A percentile compares a stretch with the other conserved stretches of the same genome.
phyloP scores from a whole-genome alignment of 208 protist genomes.

The Leishmania lainsoni region DNA sequence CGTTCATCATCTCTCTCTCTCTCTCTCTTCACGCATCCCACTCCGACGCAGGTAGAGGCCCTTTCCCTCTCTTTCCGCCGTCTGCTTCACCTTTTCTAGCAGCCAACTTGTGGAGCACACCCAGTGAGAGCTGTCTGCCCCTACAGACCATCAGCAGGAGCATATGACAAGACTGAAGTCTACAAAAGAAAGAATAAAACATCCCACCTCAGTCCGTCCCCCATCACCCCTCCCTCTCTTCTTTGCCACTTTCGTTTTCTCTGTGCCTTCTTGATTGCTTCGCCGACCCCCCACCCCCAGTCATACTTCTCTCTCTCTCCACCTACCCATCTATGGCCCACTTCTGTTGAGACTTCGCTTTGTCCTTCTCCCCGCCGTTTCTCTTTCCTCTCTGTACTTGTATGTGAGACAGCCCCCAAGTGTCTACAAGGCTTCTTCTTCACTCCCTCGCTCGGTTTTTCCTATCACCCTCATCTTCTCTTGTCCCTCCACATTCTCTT shows the following conservation, averaged over 20 bases:
- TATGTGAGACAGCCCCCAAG: background rate
- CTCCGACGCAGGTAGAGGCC: constrained; percentile 2
- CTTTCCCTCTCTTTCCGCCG: background rate
- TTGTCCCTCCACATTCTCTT: background rate
- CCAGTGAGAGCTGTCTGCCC: background rate
- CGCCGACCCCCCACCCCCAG: background rate
- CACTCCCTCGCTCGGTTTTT: background rate
- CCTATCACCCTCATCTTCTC: background rate
- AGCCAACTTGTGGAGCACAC: background rate
- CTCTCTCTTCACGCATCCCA: background rate
- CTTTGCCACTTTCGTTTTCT: background rate
- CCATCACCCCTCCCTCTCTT: background rate
- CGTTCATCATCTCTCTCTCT: background rate
- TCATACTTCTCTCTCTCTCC: background rate
- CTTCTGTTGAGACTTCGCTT: background rate
- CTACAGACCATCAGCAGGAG: background rate
- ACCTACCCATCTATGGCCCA: background rate
- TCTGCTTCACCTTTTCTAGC: background rate
- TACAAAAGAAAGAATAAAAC: background rate
- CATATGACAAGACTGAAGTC: background rate
- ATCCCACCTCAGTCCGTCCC: background rate
- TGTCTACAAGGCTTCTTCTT: background rate
- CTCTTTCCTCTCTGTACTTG: background rate
- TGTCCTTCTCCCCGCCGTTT: background rate
- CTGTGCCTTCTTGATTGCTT: background rate